Base-by-base conservation (phyloP, 192 early-diverging fungal species). In the Entomortierella lignicola region DNA sequence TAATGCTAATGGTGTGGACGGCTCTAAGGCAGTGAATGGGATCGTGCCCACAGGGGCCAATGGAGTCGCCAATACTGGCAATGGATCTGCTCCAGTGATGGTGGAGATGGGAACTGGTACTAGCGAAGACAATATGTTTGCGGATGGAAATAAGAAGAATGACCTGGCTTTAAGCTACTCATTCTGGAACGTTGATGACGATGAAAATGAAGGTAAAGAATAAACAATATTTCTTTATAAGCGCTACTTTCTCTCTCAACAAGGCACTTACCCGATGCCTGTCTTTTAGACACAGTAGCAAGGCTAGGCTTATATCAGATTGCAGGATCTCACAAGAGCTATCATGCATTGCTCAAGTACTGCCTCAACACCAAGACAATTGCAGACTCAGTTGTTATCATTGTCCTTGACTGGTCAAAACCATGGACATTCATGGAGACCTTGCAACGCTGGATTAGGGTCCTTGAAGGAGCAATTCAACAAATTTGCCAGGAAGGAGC, bases 391-490 rank as follows among this genome's bases (percentile, higher is more conserved):
- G 77, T 91, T 29, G 90, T 93, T 0, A 82, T 96, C 0, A 85
- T 98, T 55, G 90, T 92, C 50, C 83, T 98, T 48, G 97, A 98
- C 83, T 98, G 97, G 97, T 86, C 90, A 25, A 85, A 87, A 79
- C 97, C 97, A 23, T 96, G 95, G 94, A 83, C 77, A 30, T 98
- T 96, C 82, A 71, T 96, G 68, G 90, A 92, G 66, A 83, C 89
- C 26, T 84, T 96, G 62, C 87, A 94, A 61, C 85, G 89, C 25
- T 98, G 95, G 93, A 77, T 94, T 32, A 83, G 84, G 52, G 85
- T 96, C 26, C 79, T 98, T 32, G 81, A 89, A 50, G 52, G 66
- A 7, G 81, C 85, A 0, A 82, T 95, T 26, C 68, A 90, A 10
- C 63, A 69, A 55, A 85, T 92, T 44, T 77, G 85, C 56, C 84